Evolutionary conservation across 2,329 filamentous ascomycete genomes (phyloP), one percentile per base, ranked within the genome.

Genomic region (Podosphaera xanthii): DNA sequence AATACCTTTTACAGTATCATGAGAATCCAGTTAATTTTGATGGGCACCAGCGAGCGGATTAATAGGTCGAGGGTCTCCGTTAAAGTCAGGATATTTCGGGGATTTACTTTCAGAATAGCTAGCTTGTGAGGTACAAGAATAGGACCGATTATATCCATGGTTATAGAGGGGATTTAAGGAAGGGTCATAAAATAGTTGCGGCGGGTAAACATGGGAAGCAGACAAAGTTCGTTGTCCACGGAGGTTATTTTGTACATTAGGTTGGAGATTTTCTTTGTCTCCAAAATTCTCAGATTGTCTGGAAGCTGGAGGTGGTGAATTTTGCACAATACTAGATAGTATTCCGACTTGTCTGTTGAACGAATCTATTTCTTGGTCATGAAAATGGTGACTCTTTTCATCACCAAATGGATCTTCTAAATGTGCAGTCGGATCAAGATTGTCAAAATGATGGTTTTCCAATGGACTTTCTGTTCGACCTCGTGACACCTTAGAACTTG

Each of bases 381-480:
- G 57, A 52, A 67, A 65, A 68, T 66, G 40, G 36, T n/a, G 54
- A 67, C 66, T 44, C 64, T 66, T 53, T 44, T 58, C 55, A 46
- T 38, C 35, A 40, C 5, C 33, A 58, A 12, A 22, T 48, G 56
- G 38, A 49, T 58, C 46, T 58, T 59, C 48, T 59, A 46, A 10
- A 44, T 35, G 35, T 14, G 52, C n/a, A 35, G 10, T 9, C 12
- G 49, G 4, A n/a, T 44, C 34, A 38, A 33, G 38, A 44, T 56
- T 14, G 14, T 60, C 63, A 58, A 63, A 68, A 61, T 62, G 59
- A 56, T 66, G 65, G 35, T 69, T 67, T 58, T 69, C 67, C 35
- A 69, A 61, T 9, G 67, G 65, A 55, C 63, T 68, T 58, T 70
- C 67, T 12, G 65, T 69, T 50, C 64, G 64, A 33, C 62, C 64